Conservation (phyloP, 2,329 filamentous ascomycete species). For the Teratosphaeria viscida region DNA sequence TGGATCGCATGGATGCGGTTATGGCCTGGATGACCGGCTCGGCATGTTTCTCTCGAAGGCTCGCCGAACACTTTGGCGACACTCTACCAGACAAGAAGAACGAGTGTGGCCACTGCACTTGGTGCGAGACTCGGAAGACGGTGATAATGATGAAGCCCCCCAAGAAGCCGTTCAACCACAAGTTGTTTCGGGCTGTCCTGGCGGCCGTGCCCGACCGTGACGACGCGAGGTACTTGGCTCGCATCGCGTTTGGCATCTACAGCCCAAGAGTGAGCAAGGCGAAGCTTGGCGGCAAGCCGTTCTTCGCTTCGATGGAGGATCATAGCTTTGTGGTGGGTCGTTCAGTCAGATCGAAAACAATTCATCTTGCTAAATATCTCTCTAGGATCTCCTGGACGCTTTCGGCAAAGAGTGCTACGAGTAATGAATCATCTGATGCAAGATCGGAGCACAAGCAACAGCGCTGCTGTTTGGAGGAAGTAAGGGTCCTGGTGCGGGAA, state of each 20-base stretch:
- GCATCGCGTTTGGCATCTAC: slow-evolving; percentile 51
- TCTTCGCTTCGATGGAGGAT: not conserved
- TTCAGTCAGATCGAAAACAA: not conserved
- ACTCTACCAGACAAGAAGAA: not conserved
- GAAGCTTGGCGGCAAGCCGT: slow-evolving; percentile 19
- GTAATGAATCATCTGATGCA: too few relatives aligned
- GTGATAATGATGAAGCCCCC: not conserved
- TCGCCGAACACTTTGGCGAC: not conserved
- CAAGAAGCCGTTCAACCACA: not conserved
- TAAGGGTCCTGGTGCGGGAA: not conserved
- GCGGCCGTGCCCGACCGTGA: slow-evolving; percentile 38
- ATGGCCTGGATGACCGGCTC: slow-evolving; percentile 43
- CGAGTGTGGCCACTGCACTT: not conserved
- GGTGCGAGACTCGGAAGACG: not conserved
- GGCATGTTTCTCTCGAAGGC: slow-evolving; percentile 41
- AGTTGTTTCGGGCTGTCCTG: slow-evolving; percentile 30
- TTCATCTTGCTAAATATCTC: not conserved
- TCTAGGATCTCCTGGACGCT: not conserved
- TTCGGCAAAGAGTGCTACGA: not conserved
- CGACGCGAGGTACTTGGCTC: slow-evolving; percentile 49
- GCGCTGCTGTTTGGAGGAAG: not conserved
- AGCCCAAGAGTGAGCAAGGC: slow-evolving; percentile 45
- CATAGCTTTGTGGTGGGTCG: not conserved
- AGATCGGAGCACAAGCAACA: too few relatives aligned
- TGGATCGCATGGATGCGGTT: slow-evolving; percentile 42